phyloP scores from a whole-genome alignment of 169 alveolate species.

The Plasmodium inui region DNA sequence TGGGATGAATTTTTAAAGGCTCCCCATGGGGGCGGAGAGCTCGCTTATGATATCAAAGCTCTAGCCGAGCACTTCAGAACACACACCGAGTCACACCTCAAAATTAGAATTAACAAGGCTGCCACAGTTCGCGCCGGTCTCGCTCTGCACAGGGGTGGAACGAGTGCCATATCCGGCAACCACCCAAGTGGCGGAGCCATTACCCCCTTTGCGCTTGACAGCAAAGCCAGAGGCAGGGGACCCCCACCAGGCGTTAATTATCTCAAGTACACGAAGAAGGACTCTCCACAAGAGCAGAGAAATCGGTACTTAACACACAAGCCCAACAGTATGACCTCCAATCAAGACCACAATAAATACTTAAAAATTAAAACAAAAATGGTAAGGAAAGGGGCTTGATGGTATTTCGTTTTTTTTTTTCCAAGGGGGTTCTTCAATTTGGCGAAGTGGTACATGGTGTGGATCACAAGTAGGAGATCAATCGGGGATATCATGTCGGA shows the following conservation, averaged over 20 bases:
- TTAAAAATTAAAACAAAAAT: constrained; percentile 37
- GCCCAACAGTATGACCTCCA: constrained; percentile 1
- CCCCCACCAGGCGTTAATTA: constrained; percentile 2
- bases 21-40: not conserved
- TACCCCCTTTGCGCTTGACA: not conserved
- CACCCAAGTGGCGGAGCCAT: not conserved
- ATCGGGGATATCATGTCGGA: not conserved
- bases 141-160: not conserved
- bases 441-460: not conserved
- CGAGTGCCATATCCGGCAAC: not conserved
- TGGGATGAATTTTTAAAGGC: constrained; percentile 56
- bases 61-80: constrained; percentile 68
- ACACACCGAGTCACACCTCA: constrained; percentile 62
- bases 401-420: not conserved
- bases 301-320: constrained; percentile 37
- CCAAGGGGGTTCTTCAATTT: not conserved
- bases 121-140: not conserved
- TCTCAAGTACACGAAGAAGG: constrained; percentile 27
- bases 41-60: constrained; percentile 30
- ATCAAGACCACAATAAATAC: constrained; percentile 28
- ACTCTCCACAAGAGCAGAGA: not conserved
- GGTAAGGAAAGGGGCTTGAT: not conserved
- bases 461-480: not conserved
- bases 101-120: constrained; percentile 32
- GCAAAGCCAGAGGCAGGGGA: not conserved